Evolutionary conservation across 768 basidiomycete species (phyloP), one percentile per base, ranked within the genome.

Genomic region (Phallus indusiatus): DNA sequence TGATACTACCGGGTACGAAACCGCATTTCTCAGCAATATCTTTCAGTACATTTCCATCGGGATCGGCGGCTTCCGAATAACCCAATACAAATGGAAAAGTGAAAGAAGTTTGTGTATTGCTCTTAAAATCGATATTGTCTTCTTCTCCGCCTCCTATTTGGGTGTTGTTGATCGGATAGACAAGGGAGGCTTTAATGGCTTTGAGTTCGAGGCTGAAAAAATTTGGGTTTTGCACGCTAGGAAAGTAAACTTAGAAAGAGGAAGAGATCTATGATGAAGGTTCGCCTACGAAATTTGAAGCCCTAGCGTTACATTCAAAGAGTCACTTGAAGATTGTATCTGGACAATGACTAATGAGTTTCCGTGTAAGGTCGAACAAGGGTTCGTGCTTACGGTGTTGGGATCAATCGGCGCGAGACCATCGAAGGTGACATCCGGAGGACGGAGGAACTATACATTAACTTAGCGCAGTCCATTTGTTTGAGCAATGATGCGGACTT

Each of bases 171-270:
- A 88, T 82, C 10, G 89, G 90, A 67, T 93, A 93, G 65, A 80
- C 76, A 53, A 90, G 78, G 46, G 84, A 70, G 4, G 84, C 85
- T 48, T 78, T 74, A 62, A 93, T 80, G 59, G 78, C 78, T 55
- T 78, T 78, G 69, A 93, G 78, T 18, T 76, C 76, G 10, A 87
- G 84, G 9, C 78, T 70, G 67, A 93, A 90, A 71, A 81, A 90
- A 68, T 92, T 92, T 28, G 90, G 90, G 65, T 93, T 93, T 67
- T 74, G 73, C 56, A 91, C 86, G 28, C 89, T 92, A 64, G 57
- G 28, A 5, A 57, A 59, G n/a, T 21, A 47, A 9, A 34, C 42
- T 65, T n/a, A 62, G 10, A 5, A 53, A 35, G 22, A 55, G 59
- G 34, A 59, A 49, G 64, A 37, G 68, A 33, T 47, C n/a, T 11